Evolutionary conservation across 2,329 filamentous ascomycete genomes (phyloP).

Genomic region (Colletotrichum musae): DNA sequence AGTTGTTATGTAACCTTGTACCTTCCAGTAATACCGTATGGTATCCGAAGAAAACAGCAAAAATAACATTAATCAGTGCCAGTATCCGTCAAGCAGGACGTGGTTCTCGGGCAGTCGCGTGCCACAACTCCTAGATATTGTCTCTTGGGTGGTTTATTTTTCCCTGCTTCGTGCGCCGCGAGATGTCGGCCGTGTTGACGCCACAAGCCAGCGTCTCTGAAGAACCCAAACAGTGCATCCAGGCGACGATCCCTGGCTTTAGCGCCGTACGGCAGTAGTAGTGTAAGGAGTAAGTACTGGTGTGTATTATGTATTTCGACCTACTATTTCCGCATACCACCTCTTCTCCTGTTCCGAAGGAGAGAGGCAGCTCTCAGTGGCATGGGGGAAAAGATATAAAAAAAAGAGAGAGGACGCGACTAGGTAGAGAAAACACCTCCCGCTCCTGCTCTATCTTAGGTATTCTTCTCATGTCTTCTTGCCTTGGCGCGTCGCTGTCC

Average conservation of each 20-base stretch:
- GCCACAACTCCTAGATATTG: not conserved
- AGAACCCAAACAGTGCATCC: slow-evolving; percentile 39
- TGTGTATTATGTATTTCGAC: no score
- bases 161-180: slow-evolving; percentile 3
- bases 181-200: slow-evolving; percentile 10
- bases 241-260: slow-evolving; percentile 33
- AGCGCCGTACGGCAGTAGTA: slow-evolving; percentile 34
- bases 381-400: not conserved
- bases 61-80: no score
- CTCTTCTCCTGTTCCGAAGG: no score
- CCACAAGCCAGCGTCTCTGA: slow-evolving; percentile 39
- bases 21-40: no score
- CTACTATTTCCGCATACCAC: no score
- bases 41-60: no score
- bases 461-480: no score
- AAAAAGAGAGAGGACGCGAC: no score
- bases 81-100: not conserved
- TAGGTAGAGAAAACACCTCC: no score
- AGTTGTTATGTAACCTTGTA: no score
- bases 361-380: not conserved
- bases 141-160: slow-evolving; percentile 6
- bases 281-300: slow-evolving; percentile 23
- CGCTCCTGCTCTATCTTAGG: no score
- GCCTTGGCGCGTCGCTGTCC: no score
- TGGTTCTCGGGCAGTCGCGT: not conserved